Conservation (phyloP, 164 flowering plant genomes). For the Tetrastigma voinierianum region DNA sequence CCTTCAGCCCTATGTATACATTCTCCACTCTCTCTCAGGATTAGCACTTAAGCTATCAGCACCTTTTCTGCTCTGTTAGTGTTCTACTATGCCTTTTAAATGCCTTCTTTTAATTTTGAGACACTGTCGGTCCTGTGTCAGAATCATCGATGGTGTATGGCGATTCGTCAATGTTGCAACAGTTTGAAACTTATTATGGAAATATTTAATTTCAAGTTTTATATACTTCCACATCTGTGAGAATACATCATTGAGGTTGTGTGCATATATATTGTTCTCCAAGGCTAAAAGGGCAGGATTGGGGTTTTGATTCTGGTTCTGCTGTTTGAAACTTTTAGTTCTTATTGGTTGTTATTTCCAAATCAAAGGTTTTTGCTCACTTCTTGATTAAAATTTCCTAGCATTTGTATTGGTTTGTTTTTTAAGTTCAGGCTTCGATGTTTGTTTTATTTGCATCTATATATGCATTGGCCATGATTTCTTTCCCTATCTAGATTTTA, state of each 20-base stretch:
- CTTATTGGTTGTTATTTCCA: too few relatives aligned
- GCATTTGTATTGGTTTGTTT: too few relatives aligned
- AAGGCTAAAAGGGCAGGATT: too few relatives aligned
- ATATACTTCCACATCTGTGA: too few relatives aligned
- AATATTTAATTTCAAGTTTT: too few relatives aligned
- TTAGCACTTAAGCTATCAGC: neutral
- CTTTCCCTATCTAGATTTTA: conserved; percentile 6
- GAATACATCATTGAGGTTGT: too few relatives aligned
- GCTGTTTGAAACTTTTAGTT: too few relatives aligned
- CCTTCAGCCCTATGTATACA: neutral
- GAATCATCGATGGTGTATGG: neutral
- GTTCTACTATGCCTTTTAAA: neutral
- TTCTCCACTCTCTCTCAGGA: too few relatives aligned
- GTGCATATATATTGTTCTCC: too few relatives aligned
- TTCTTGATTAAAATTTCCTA: neutral
- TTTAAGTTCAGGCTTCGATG: too few relatives aligned
- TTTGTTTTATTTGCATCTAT: neutral
- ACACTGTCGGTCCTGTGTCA: neutral
- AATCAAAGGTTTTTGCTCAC: neutral
- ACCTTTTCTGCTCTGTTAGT: neutral
- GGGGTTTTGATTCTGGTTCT: too few relatives aligned
- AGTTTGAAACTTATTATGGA: neutral
- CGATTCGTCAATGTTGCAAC: neutral
- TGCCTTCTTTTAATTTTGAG: neutral
- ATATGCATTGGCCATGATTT: neutral